Evolutionary conservation across 495 filamentous ascomycete genomes (phyloP), one percentile per base, ranked within the genome.

Genomic region (Penicillium turbatum): DNA sequence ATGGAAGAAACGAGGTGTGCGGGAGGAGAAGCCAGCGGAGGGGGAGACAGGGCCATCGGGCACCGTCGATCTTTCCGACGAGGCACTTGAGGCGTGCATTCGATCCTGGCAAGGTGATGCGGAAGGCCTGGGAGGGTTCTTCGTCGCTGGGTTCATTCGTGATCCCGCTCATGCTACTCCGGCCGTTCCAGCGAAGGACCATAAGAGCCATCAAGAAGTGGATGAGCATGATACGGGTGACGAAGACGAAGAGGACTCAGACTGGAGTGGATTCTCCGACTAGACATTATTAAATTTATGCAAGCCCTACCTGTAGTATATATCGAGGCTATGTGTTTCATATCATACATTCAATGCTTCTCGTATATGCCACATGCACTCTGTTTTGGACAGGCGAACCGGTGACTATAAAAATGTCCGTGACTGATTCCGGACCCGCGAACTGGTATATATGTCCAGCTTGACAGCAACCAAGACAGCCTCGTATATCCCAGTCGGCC

Each of bases 51-150:
- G 38, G 19, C 49, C 39, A 21, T 53, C 55, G 10, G 53, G 46
- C 13, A 54, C 60, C 1, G 61, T 63, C 0, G 70, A 73, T 11
- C 74, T 79, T 7, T 71, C 72, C 2, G 67, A 77, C 44, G 72
- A 79, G 19, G 69, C 84, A 11, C 77, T 86, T 7, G 84, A 91
- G 41, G 88, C 81, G 5, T 97, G 90, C 64, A 82, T 98, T 21
- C 72, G 93, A 47, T 90, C 89, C 47, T 81, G 86, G 59, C 84
- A 89, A 58, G 88, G 86, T 32, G 90, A 88, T 60, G 85, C 83
- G 17, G 82, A 89, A 40, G 91, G 90, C 0, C 84, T 83, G 7
- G 83, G 86, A 53, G 86, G 86, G 1, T 89, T 89, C 64, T 89
- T 89, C 56, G 83, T 88, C 48, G 83, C 75, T 42, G 83, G 77